A percentile compares a stretch with the other conserved stretches of the same genome.
Evolutionary conservation across 768 basidiomycete species (phyloP).

Genomic region (Atractiella rhizophila): DNA sequence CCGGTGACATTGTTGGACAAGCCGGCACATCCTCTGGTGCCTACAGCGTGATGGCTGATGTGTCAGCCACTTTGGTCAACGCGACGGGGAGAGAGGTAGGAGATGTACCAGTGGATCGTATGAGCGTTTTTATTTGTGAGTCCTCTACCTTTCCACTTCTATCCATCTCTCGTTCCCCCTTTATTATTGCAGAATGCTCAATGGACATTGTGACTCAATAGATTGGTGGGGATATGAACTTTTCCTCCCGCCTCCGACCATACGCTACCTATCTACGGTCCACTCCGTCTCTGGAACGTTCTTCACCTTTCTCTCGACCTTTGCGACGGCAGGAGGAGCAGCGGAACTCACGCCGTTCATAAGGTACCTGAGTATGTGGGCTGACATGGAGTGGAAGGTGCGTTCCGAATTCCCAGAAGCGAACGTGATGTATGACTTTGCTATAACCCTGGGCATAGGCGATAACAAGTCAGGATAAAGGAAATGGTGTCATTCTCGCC

Average conservation of each 20-base stretch:
- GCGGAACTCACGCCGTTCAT: conserved; percentile 27
- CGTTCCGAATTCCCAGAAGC: too few relatives aligned
- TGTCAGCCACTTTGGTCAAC: too few relatives aligned
- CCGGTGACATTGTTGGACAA: too few relatives aligned
- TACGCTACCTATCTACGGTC: conserved; percentile 35
- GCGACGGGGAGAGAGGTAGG: too few relatives aligned
- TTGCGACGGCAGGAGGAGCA: conserved; percentile 46
- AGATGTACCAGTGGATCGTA: too few relatives aligned
- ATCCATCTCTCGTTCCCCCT: neutral
- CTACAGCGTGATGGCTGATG: too few relatives aligned
- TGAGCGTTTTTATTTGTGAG: conserved; percentile 13
- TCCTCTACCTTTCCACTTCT: neutral
- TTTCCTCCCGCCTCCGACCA: conserved; percentile 42
- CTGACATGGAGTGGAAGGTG: conserved; percentile 42
- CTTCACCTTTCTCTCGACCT: conserved; percentile 48
- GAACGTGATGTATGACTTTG: too few relatives aligned
- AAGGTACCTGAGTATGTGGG: conserved; percentile 53
- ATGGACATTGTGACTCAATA: conserved; percentile 17
- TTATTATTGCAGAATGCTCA: neutral
- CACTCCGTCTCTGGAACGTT: conserved; percentile 37
- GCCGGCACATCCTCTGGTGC: too few relatives aligned
- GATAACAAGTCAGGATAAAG: conserved; percentile 25
- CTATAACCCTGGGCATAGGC: neutral
- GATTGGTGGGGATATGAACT: conserved; percentile 84
- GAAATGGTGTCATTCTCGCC: conserved; percentile 59